A percentile compares a stretch with the other conserved stretches of the same genome.
These are phyloP conservation scores for Centella asiatica DNA, from an alignment of 129 eudicot genomes.

Conservation along the genomic window DNA sequence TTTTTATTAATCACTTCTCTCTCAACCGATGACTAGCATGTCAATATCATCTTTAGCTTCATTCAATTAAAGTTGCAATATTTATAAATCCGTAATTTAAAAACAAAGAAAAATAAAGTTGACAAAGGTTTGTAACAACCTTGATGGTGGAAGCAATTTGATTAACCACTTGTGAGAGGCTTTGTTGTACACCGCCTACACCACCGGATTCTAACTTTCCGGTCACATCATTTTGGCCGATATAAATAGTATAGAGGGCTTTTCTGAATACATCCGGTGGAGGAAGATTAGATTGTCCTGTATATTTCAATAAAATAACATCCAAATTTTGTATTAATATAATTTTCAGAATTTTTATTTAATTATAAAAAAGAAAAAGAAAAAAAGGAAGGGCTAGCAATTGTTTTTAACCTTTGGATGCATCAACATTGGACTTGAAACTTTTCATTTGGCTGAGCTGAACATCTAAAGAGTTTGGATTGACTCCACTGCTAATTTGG, in stretches of 20 bases:
- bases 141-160: slow-evolving; percentile 57
- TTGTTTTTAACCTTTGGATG: slow-evolving; percentile 7
- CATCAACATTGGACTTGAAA: slow-evolving; percentile 43
- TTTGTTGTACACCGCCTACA: slow-evolving; percentile 35
- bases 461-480: slow-evolving; percentile 68
- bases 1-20: too few relatives aligned
- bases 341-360: too few relatives aligned
- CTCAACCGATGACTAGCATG: too few relatives aligned
- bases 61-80: too few relatives aligned
- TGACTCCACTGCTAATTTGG: slow-evolving; percentile 52
- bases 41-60: too few relatives aligned
- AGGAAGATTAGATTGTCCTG: slow-evolving; percentile 44
- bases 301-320: background rate
- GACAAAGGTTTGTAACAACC: slow-evolving; percentile 31
- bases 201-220: slow-evolving; percentile 45
- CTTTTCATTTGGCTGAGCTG: slow-evolving; percentile 71
- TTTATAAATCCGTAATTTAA: too few relatives aligned
- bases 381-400: background rate
- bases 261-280: slow-evolving; percentile 51
- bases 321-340: background rate
- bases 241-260: slow-evolving; percentile 74
- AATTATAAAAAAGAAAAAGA: background rate
- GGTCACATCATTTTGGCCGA: slow-evolving; percentile 91
- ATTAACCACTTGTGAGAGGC: slow-evolving; percentile 57
- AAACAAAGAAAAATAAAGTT: too few relatives aligned